These are phyloP conservation scores for Naganishia cerealis DNA, from an alignment of 1,284 basidiomycete genomes.

Conservation along the genomic window DNA sequence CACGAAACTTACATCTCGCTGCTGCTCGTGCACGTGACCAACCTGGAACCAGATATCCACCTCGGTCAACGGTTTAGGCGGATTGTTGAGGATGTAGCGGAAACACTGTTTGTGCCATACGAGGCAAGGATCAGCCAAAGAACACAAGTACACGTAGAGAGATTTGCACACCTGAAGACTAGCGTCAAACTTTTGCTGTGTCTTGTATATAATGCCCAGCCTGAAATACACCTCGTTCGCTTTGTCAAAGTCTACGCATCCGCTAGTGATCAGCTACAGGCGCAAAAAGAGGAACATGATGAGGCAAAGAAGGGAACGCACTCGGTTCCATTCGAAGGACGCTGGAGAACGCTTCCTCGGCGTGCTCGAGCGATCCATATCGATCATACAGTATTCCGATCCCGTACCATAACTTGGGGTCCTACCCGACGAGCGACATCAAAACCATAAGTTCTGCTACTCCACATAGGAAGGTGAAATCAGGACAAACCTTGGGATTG, in stretches of 20 bases:
- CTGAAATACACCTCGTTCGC: conserved; percentile 98
- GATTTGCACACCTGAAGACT: conserved; percentile 63
- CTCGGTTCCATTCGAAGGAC: conserved; percentile 96
- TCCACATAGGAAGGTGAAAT: neutral
- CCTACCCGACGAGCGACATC: conserved; percentile 59
- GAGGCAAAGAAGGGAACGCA: conserved; percentile 49
- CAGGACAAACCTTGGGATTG: conserved; percentile 74
- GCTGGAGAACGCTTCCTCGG: conserved; percentile 95
- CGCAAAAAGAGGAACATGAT: neutral
- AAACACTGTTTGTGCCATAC: conserved; percentile 65
- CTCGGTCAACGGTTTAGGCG: conserved; percentile 90
- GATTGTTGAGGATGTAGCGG: conserved; percentile 91
- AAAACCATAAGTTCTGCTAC: neutral
- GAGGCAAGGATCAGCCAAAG: neutral
- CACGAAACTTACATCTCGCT: conserved; percentile 73
- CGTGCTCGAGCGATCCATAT: conserved; percentile 96
- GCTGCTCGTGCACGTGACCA: conserved; percentile 96
- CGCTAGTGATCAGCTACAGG: neutral
- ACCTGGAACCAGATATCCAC: conserved; percentile 99
- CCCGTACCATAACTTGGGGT: conserved; percentile 98
- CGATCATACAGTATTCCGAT: conserved; percentile 98
- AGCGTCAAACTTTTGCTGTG: conserved; percentile 87
- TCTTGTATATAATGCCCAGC: conserved; percentile 98
- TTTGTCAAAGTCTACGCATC: conserved; percentile 84
- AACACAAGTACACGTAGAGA: conserved; percentile 12